Base-by-base conservation (phyloP, 2,329 filamentous ascomycete species). In the Byssochlamys sp. region DNA sequence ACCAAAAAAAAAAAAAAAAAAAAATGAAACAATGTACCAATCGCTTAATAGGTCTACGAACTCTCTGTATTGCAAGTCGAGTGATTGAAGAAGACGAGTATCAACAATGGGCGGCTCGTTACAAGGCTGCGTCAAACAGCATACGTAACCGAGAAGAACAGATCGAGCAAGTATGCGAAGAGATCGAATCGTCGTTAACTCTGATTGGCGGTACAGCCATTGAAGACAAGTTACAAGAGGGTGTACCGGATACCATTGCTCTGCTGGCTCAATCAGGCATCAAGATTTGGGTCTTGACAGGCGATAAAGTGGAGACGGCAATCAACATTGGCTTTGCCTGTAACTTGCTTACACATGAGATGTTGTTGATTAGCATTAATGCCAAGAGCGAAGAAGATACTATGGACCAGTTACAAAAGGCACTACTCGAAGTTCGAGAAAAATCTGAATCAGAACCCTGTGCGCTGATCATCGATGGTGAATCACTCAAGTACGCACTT, bases 261-360 rank as follows among this genome's bases (percentile, higher is more conserved):
- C 78, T 99, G 51, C 84, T 99, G 55, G 92, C 88, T 31, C 84
- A 91, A 67, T 94, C 94, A 55, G 94, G 94, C 71, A 96, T 99
- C 75, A 99, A 99, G 75, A 83, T 99, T 6, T 99, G 94, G 94
- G 94, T 99, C 56, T 78, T 99, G 62, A 99, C 94, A 14, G 94
- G 94, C 62, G 94, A 99, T 80, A 99, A 97, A 75, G 92, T 97
- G 31, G 94, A 99, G 76, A 99, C 94, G 26, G 94, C 94, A 58
- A 99, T 99, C 84, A 99, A 99, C 76, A 99, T 99, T 69, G 94
- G 94, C 2, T 99, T 97, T 75, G 99, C 94, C 10, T 99, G 94
- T 78, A 99, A 99, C 66, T 81, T 99, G 31, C 83, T 99, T 57
- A 91, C 91, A 75, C 99, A 96, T 73, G 90, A 96, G 64, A 96